Base-by-base conservation (phyloP, 1,284 basidiomycete species). In the Naganishia cerealis region DNA sequence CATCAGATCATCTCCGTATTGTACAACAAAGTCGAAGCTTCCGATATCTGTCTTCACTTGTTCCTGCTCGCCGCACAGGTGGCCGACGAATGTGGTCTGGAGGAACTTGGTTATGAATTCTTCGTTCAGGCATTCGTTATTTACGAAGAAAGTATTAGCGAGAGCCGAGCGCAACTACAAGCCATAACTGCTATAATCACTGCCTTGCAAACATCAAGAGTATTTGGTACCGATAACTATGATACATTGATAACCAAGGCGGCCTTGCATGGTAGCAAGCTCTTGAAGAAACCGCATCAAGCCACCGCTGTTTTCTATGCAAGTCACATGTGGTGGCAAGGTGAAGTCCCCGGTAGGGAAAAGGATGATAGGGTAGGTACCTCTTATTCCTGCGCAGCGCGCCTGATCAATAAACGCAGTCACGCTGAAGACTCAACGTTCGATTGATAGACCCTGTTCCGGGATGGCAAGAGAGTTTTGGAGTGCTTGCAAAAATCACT, bases 301-400 rank as follows among this genome's bases (percentile, higher is more conserved):
- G 90, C 93, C 16, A 91, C 87, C 7, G 94, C 93, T 3, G 93
- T 97, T n/a, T 88, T 90, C 61, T 84, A 94, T 50, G 94, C 94
- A 2, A 94, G 92, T 78, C 94, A 97, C 82, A 82, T 96, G 75
- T 96, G 93, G 92, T 97, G 93, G 93, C 94, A 97, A 78, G 89
- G 90, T 71, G 84, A 84, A 72, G 76, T 79, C 16, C 76, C 78
- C 1, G 82, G 82, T 67, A 68, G 82, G 26, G 78, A 81, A 24
- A 84, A 84, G 66, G 83, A 83, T 42, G 80, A 80, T 58, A 81
- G 81, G 74, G 82, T 82, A 71, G 68, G 78, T 74, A 5, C 3
- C 15, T 48, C 18, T 26, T 46, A 9, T 4, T 18, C 46, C 24
- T 13, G 15, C 6, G 10, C 43, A 36, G 21, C 40, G 15, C 38